A percentile compares a stretch with the other conserved stretches of the same genome.
Evolutionary conservation across 768 basidiomycete genomes (phyloP).

Genomic region (Serendipita indica): DNA sequence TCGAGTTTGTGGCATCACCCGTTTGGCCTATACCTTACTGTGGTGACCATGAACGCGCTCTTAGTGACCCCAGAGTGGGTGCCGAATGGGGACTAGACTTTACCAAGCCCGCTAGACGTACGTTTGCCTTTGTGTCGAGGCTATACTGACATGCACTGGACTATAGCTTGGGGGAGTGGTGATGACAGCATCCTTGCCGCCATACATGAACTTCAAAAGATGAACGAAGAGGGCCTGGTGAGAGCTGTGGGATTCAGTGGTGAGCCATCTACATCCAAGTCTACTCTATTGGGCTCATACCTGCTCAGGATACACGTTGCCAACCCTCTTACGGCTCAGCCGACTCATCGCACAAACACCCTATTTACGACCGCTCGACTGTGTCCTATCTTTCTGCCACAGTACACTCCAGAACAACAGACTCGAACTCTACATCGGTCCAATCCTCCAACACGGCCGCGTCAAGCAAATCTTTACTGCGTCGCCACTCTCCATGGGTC

Average conservation of each 20-base stretch:
- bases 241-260: conserved; percentile 69
- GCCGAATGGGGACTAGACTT: conserved; percentile 48
- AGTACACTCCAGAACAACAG: conserved; percentile 59
- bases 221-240: conserved; percentile 60
- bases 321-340: conserved; percentile 70
- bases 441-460: conserved; percentile 45
- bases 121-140: background rate
- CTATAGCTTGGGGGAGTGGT: conserved; percentile 36
- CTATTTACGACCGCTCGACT: conserved; percentile 59
- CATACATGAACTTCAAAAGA: conserved; percentile 43
- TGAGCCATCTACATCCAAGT: conserved; percentile 19
- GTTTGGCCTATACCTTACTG: conserved; percentile 31
- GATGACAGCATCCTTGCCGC: conserved; percentile 62
- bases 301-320: conserved; percentile 56
- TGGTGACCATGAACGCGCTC: conserved; percentile 43
- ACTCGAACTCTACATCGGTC: conserved; percentile 38
- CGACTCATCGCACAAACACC: conserved; percentile 52
- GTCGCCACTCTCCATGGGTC: conserved; percentile 74
- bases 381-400: conserved; percentile 69
- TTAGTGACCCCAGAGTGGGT: conserved; percentile 29
- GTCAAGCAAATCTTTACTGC: conserved; percentile 59
- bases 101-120: conserved; percentile 27
- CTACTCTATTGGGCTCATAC: background rate
- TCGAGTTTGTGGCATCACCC: conserved; percentile 54
- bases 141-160: background rate